Evolutionary conservation across 1,139 yeast genomes (phyloP).

Genomic region (Debaryomycetaceae sp.): DNA sequence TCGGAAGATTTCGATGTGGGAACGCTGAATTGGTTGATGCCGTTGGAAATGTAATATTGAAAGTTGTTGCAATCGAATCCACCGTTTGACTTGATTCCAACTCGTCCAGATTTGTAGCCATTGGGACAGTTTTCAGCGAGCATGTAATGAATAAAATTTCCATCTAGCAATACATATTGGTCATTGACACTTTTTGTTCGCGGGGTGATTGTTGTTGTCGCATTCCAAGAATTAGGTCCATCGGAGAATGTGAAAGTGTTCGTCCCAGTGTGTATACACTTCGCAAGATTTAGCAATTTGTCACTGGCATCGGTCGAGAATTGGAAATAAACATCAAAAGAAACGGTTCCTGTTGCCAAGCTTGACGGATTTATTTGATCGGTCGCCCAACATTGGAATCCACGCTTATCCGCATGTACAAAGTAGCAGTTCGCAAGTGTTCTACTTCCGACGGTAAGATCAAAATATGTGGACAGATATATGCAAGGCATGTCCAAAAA

Average conservation of each 20-base stretch:
- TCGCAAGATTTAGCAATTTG: too few relatives aligned
- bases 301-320: too few relatives aligned
- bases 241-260: too few relatives aligned
- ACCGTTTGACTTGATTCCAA: slow-evolving; percentile 9
- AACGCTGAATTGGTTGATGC: slow-evolving; percentile 12
- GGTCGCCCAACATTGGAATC: slow-evolving; percentile 7
- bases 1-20: slow-evolving; percentile 7
- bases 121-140: slow-evolving; percentile 13
- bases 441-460: not conserved
- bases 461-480: not conserved
- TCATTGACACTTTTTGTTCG: too few relatives aligned
- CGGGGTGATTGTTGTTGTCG: too few relatives aligned
- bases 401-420: not conserved
- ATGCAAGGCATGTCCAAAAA: slow-evolving; percentile 23
- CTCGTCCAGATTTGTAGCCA: slow-evolving; percentile 16
- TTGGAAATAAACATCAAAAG: too few relatives aligned
- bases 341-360: too few relatives aligned
- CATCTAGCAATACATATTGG: too few relatives aligned
- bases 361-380: slow-evolving; percentile 8
- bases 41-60: slow-evolving; percentile 12
- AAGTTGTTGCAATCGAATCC: slow-evolving; percentile 13
- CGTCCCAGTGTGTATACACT: too few relatives aligned
- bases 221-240: too few relatives aligned
- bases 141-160: too few relatives aligned
- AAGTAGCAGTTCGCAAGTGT: not conserved